phyloP scores from a whole-genome alignment of 257 asterid species.

The Capsicum pubescens region DNA sequence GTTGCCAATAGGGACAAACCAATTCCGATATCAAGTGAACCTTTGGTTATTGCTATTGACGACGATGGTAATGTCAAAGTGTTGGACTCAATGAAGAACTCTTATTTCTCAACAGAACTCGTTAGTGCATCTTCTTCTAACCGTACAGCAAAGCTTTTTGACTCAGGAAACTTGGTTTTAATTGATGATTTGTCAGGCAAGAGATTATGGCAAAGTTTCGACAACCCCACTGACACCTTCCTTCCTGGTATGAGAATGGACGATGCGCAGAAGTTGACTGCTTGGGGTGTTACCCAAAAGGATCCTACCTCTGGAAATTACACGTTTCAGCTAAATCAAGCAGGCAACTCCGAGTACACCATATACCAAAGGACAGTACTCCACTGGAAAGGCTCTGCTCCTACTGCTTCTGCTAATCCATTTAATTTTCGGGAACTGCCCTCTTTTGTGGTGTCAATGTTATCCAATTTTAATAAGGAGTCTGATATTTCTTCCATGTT shows the following conservation, averaged over 20 bases:
- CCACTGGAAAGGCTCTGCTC: constrained; percentile 37
- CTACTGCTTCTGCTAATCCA: neutral
- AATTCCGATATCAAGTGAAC: constrained; percentile 13
- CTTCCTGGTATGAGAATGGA: constrained; percentile 48
- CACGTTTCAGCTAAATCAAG: constrained; percentile 20
- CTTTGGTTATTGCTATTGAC: constrained; percentile 28
- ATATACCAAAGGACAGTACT: neutral
- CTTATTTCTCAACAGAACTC: neutral
- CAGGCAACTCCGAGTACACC: neutral
- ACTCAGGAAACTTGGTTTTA: constrained; percentile 46
- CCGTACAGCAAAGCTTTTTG: constrained; percentile 38
- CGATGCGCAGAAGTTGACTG: constrained; percentile 19
- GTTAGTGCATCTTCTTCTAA: neutral
- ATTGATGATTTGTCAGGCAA: constrained; percentile 28
- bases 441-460: neutral
- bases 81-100: neutral
- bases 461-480: neutral
- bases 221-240: constrained; percentile 42
- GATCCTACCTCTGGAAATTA: constrained; percentile 37
- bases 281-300: constrained; percentile 32
- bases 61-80: constrained; percentile 41
- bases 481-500: neutral
- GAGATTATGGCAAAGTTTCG: constrained; percentile 47
- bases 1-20: constrained; percentile 44
- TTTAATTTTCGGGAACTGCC: neutral